These are phyloP conservation scores for Leccinum ponderosum DNA, from an alignment of 1,284 basidiomycete species.

Conservation along the genomic window DNA sequence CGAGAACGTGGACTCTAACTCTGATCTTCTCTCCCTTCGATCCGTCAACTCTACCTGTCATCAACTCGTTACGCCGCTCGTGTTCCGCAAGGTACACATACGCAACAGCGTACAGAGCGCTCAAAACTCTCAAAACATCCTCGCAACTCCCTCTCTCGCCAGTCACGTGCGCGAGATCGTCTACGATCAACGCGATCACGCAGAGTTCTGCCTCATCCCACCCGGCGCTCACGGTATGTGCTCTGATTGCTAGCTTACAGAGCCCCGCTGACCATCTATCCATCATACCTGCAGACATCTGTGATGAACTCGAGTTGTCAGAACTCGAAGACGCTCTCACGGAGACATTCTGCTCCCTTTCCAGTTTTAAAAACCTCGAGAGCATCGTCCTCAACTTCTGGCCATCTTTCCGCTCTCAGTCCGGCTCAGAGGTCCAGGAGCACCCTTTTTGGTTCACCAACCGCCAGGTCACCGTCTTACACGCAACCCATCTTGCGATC, in stretches of 20 bases:
- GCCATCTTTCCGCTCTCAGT: constrained; percentile 31
- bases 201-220: constrained; percentile 23
- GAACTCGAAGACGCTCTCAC: constrained; percentile 34
- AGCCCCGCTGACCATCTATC: neutral
- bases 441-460: constrained; percentile 34
- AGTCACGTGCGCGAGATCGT: constrained; percentile 28
- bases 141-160: constrained; percentile 24
- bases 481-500: constrained; percentile 28
- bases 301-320: constrained; percentile 32
- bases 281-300: constrained; percentile 13
- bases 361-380: constrained; percentile 22
- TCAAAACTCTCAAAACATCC: constrained; percentile 23
- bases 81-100: constrained; percentile 23
- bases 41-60: constrained; percentile 28
- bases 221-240: constrained; percentile 16
- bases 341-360: constrained; percentile 28
- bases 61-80: constrained; percentile 25
- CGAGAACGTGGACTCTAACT: constrained; percentile 20
- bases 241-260: neutral
- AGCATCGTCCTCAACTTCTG: constrained; percentile 30
- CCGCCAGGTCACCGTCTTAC: constrained; percentile 28
- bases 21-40: constrained; percentile 32
- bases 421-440: constrained; percentile 27
- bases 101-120: constrained; percentile 30
- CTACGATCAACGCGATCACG: constrained; percentile 30